Evolutionary conservation across 441 rosid genomes (phyloP).

Genomic region (Populus hybrid): DNA sequence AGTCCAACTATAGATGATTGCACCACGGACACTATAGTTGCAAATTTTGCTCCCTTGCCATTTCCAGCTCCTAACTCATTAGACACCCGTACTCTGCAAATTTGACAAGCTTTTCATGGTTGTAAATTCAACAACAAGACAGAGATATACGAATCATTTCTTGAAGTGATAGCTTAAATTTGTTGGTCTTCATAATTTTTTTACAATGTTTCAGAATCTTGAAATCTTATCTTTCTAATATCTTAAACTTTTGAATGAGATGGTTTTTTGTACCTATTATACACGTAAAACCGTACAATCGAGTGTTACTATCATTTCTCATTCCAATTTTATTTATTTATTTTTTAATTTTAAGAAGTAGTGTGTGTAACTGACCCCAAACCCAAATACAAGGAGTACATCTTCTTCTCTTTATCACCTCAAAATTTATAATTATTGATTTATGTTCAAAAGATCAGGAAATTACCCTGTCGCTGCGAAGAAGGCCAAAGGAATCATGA

Average conservation of each 20-base stretch:
- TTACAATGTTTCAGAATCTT: too few relatives aligned
- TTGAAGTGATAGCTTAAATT: too few relatives aligned
- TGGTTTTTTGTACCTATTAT: too few relatives aligned
- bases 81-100: constrained; percentile 40
- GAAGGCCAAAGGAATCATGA: constrained; percentile 76
- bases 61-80: constrained; percentile 28
- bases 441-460: background rate
- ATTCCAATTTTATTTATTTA: too few relatives aligned
- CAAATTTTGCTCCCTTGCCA: constrained; percentile 57
- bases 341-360: too few relatives aligned
- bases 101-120: background rate
- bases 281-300: too few relatives aligned
- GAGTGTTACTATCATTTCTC: too few relatives aligned
- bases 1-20: constrained; percentile 54
- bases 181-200: too few relatives aligned
- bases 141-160: too few relatives aligned
- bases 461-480: constrained; percentile 62
- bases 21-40: constrained; percentile 45
- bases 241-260: too few relatives aligned
- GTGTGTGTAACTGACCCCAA: background rate
- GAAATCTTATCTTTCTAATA: too few relatives aligned
- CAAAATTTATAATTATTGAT: background rate
- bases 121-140: background rate
- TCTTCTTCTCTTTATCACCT: background rate
- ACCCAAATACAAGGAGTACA: background rate